Conservation (phyloP, 192 early-diverging fungal species). For the Linnemannia zychae region DNA sequence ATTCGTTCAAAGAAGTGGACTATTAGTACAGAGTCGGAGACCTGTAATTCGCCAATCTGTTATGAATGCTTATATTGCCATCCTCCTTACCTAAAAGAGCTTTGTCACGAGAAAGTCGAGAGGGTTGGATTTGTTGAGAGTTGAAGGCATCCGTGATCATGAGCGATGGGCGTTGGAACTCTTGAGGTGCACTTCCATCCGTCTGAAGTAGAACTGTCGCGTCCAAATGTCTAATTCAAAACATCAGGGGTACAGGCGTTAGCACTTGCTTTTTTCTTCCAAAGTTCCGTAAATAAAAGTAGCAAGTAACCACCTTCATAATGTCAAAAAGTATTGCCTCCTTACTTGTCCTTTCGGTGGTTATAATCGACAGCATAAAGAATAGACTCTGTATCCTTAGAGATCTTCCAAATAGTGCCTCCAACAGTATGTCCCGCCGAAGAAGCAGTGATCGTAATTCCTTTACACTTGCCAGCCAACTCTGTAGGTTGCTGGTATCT, state of each 20-base stretch:
- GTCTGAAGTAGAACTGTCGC: constrained; percentile 71
- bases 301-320: neutral
- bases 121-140: constrained; percentile 72
- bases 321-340: neutral
- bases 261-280: no score
- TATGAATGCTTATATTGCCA: neutral
- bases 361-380: constrained; percentile 98
- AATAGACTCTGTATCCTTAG: constrained; percentile 93
- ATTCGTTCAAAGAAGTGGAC: neutral
- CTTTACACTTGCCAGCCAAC: constrained; percentile 81
- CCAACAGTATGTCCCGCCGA: constrained; percentile 95
- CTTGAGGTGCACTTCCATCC: constrained; percentile 72
- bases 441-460: constrained; percentile 92
- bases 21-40: no score
- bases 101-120: constrained; percentile 80
- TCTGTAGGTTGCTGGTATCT: constrained; percentile 90
- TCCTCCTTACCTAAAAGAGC: constrained; percentile 76
- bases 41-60: neutral
- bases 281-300: constrained; percentile 63
- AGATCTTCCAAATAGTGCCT: constrained; percentile 97
- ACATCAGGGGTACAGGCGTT: no score
- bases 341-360: constrained; percentile 89
- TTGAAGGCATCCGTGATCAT: constrained; percentile 95
- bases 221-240: constrained; percentile 77
- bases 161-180: constrained; percentile 85